Evolutionary conservation across 2,329 filamentous ascomycete species (phyloP).

Genomic region (Whalleya microplaca): DNA sequence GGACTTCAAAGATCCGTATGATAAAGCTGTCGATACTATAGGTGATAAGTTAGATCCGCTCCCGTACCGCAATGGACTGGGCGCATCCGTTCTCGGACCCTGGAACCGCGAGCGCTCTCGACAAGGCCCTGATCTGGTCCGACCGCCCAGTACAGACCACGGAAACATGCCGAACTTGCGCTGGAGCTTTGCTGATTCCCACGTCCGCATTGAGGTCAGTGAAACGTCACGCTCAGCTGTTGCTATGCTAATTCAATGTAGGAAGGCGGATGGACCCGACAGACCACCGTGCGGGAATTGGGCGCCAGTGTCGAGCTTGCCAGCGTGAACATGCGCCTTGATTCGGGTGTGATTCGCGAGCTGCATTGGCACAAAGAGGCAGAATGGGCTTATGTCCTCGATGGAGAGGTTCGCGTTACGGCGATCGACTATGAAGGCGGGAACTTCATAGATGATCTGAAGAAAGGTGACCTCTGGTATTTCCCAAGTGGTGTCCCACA

Average conservation of each 20-base stretch:
- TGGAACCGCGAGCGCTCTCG: slow-evolving; percentile 69
- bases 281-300: slow-evolving; percentile 70
- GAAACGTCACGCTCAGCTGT: background rate
- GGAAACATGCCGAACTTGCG: slow-evolving; percentile 72
- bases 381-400: slow-evolving; percentile 77
- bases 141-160: slow-evolving; percentile 74
- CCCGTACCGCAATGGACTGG: slow-evolving; percentile 66
- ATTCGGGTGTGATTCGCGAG: slow-evolving; percentile 73
- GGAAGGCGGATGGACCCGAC: slow-evolving; percentile 77
- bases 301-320: slow-evolving; percentile 71
- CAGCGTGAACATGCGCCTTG: slow-evolving; percentile 78
- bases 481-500: slow-evolving; percentile 80
- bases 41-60: slow-evolving; percentile 65
- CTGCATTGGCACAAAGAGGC: slow-evolving; percentile 82
- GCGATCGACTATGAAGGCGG: slow-evolving; percentile 76
- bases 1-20: slow-evolving; percentile 62
- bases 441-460: slow-evolving; percentile 76
- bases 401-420: slow-evolving; percentile 71
- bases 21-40: slow-evolving; percentile 64
- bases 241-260: slow-evolving; percentile 37
- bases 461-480: slow-evolving; percentile 80
- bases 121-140: slow-evolving; percentile 72
- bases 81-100: slow-evolving; percentile 69
- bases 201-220: slow-evolving; percentile 64
- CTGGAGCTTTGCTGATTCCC: slow-evolving; percentile 71